Evolutionary conservation across 1,139 yeast genomes (phyloP), one percentile per base, ranked within the genome.

Genomic region (Taphrina populina): DNA sequence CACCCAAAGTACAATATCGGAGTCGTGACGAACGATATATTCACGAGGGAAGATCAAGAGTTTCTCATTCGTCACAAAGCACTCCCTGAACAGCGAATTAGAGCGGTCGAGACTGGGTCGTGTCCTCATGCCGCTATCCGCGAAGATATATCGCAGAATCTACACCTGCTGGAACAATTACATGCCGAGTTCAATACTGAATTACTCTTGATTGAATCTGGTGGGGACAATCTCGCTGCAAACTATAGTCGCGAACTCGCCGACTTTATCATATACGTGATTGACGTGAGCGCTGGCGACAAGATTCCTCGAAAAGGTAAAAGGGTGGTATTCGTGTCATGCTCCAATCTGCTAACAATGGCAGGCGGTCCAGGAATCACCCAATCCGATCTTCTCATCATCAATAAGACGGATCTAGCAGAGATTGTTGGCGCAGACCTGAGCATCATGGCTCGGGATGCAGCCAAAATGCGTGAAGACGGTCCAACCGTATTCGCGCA

Each of bases 91-190:
- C 58, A 57, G 27, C 39, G 59, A 20, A 57, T 57, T 23, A 33
- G 58, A 5, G 59, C 59, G 39, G 56, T 57, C 27, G 59, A 57
- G 43, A 57, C 59, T 7, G 59, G 59, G 24, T 55, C 59, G 8
- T 57, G 59, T 41, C 59, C 59, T n/a, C 59, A 57, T 27, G 59
- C 59, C 2, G 59, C 59, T 6, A 57, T 57, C 13, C 55, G 59
- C 20, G 59, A 57, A 26, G 59, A 57, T 20, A 55, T 57, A 15
- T 57, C 59, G 11, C 59, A 40, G 15, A 57, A 57, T 41, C 30
- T 57, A 29, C 55, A 43, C 19, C 44, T 52, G 40, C 36, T 57
- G 32, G 59, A 57, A 39, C 56, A 57, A 19, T 41, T 57, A n/a
- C 59, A 57, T n/a, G 39, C 45, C 20, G 49, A 57, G 23, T 57